Conservation (phyloP, 1,284 basidiomycete species). For the Vanrija humicola region DNA sequence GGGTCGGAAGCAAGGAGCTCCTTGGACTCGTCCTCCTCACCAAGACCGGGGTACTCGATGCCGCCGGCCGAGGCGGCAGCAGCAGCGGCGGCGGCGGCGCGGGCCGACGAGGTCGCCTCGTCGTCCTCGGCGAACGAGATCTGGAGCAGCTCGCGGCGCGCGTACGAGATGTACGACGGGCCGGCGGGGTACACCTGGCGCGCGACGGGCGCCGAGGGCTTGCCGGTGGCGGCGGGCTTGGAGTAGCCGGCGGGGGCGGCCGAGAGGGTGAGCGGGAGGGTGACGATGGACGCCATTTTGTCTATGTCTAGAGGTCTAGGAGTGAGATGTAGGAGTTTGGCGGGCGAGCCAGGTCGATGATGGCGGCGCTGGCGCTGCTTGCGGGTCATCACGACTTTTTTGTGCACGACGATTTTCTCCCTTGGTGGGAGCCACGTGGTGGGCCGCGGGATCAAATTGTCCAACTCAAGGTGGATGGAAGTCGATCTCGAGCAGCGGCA, state of each 20-base stretch:
- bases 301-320: slow-evolving; percentile 6
- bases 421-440: too few species aligned
- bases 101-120: slow-evolving; percentile 35
- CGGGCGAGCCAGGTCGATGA: too few species aligned
- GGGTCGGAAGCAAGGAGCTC: slow-evolving; percentile 76
- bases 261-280: slow-evolving; percentile 45
- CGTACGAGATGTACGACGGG: slow-evolving; percentile 74
- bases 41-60: slow-evolving; percentile 82
- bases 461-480: too few species aligned
- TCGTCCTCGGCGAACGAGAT: slow-evolving; percentile 79
- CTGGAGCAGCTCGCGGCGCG: slow-evolving; percentile 67
- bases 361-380: not conserved
- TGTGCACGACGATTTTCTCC: not conserved
- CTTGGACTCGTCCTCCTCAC: slow-evolving; percentile 79
- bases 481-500: too few species aligned
- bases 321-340: not conserved
- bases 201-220: slow-evolving; percentile 46
- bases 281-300: slow-evolving; percentile 45
- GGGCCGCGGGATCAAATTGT: too few species aligned
- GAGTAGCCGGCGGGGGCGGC: slow-evolving; percentile 44
- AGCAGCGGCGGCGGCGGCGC: slow-evolving; percentile 57
- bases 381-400: not conserved
- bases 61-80: slow-evolving; percentile 58
- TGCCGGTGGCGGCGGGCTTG: slow-evolving; percentile 40
- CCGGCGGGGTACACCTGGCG: slow-evolving; percentile 70